Base-by-base conservation (phyloP, 2,329 filamentous ascomycete species). In the Cryphonectria parasitica region DNA sequence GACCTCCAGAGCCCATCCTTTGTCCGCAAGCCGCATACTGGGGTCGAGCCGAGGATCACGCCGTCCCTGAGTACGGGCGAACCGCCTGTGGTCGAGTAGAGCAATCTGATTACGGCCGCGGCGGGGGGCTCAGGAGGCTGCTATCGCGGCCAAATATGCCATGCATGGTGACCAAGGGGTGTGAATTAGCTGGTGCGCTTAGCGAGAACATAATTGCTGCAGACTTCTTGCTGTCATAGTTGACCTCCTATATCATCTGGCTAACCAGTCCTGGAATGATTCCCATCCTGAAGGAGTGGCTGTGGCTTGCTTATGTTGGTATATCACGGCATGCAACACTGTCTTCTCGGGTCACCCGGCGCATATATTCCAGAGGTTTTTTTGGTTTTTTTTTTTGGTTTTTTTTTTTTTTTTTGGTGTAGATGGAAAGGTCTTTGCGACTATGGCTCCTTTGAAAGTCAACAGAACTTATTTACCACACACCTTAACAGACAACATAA, bases 41-140 rank as follows among this genome's bases (percentile, higher is more conserved):
- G 56, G 52, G 65, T 36, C n/a, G 70, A 72, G n/a, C 39, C 70
- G 22, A 68, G 65, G 43, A 70, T 72, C 61, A 68, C 39, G n/a
- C 60, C 66, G 25, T 67, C 70, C 25, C 19, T 63, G 15, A 28
- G n/a, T 11, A 49, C 70, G 25, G 74, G 77, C 28, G 75, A 76
- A 5, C 78, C 79, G 6, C 80, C 80, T 11, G 75, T 75, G 39
- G 80, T 80, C 58, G 76, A 81, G 39, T 79, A 78, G 67, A 76
- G 79, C 56, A 77, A 77, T 5, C 77, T 80, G 8, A 76, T 75
- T 28, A 80, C 79, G 2, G 80, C 80, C 2, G 76, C 77, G 60
- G 80, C 74, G 72, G 65, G 72, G 64, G 19, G 73, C 73, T 6
- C 70, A 71, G 31, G 70, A 73, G 45, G 72, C 71, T 8, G 74